These are phyloP conservation scores for Yarrowia divulgata DNA, from an alignment of 805 yeast genomes.

Conservation along the genomic window DNA sequence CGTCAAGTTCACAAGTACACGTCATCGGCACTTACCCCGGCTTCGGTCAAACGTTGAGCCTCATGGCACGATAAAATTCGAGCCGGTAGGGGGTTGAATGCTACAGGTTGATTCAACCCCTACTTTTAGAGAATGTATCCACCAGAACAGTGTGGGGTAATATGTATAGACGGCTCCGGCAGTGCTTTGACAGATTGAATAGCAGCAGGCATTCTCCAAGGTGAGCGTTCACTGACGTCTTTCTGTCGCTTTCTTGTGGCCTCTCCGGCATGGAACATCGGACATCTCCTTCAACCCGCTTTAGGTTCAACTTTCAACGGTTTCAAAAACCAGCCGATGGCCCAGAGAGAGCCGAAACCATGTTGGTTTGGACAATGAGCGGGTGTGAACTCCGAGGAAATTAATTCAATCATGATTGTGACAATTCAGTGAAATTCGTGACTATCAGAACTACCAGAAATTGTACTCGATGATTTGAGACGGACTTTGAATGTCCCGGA, in stretches of 20 bases:
- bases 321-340: conserved; percentile 12
- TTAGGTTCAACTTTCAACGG: conserved; percentile 10
- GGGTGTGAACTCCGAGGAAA: background rate
- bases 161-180: background rate
- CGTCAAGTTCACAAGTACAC: no score
- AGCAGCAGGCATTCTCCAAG: no score
- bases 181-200: background rate
- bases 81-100: no score
- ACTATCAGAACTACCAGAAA: no score
- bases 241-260: no score
- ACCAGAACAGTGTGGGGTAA: no score
- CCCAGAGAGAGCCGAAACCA: conserved; percentile 1
- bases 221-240: background rate
- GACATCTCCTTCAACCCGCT: background rate
- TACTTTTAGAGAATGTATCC: no score
- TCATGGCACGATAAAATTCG: no score
- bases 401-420: background rate
- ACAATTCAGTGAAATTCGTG: background rate
- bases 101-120: no score
- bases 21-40: background rate
- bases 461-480: no score
- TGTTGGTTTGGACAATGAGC: background rate
- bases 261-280: background rate
- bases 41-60: background rate
- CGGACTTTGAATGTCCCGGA: no score